Evolutionary conservation across 176 grass and related monocot species (phyloP).

Genomic region (Aegilops sharonensis): DNA sequence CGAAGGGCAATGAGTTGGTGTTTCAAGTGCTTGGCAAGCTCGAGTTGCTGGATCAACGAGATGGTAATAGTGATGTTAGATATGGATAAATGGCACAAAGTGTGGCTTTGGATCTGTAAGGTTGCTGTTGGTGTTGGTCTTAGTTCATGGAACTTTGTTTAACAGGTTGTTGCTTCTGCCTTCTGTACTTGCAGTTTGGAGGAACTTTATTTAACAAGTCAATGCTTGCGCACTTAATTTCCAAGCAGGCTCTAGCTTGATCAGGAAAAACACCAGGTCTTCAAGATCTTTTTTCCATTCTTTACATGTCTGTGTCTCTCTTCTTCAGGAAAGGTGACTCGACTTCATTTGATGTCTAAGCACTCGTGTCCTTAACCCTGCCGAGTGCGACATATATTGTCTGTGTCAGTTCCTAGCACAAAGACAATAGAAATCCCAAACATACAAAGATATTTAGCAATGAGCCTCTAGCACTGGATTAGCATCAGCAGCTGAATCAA

Average conservation of each 20-base stretch:
- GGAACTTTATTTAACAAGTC: too few species aligned
- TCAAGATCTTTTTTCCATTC: neutral
- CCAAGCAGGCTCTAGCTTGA: neutral
- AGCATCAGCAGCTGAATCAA: slow-evolving; percentile 17
- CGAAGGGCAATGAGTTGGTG: neutral
- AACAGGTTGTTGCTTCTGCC: too few species aligned
- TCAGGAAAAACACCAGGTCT: neutral
- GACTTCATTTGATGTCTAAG: neutral
- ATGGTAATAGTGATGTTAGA: neutral
- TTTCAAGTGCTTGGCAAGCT: neutral
- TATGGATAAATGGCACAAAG: neutral
- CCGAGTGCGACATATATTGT: too few species aligned
- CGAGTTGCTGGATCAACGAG: neutral
- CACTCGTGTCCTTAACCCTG: neutral
- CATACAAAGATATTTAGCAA: slow-evolving; percentile 1
- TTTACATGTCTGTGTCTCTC: neutral
- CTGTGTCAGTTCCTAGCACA: neutral
- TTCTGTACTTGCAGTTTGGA: too few species aligned
- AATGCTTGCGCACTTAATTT: neutral
- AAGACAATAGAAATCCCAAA: neutral
- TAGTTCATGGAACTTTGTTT: too few species aligned
- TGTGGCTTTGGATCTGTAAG: neutral
- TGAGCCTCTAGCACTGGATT: neutral
- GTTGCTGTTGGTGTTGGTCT: neutral
- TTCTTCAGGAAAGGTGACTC: neutral